These are phyloP conservation scores for Kandelia obovata DNA, from an alignment of 345 rosid genomes.

Conservation along the genomic window DNA sequence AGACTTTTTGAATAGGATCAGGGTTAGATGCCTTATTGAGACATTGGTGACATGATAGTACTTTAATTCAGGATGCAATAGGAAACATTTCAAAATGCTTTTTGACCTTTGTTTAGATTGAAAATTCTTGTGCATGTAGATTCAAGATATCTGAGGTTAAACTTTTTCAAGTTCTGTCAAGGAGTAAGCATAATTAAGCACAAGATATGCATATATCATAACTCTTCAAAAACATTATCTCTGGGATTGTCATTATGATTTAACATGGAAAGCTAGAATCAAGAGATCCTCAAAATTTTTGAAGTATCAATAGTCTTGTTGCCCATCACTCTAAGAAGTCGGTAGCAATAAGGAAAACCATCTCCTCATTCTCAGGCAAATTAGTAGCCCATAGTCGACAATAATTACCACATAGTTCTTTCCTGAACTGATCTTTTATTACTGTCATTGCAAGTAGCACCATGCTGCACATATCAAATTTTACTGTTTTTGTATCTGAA, in stretches of 20 bases:
- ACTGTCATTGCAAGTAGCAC: background rate
- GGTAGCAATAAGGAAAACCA: no score
- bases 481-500: no score
- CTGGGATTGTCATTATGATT: background rate
- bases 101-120: background rate
- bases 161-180: background rate
- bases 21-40: slow-evolving; percentile 2
- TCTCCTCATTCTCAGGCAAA: background rate
- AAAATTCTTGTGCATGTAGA: background rate
- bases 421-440: background rate
- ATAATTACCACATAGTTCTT: background rate
- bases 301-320: no score
- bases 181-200: background rate
- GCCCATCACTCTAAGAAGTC: no score
- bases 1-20: slow-evolving; percentile 10
- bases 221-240: background rate
- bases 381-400: background rate
- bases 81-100: background rate
- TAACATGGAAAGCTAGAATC: background rate
- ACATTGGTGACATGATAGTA: background rate
- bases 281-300: no score
- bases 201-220: background rate
- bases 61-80: background rate
- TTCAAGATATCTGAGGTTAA: background rate
- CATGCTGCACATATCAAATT: no score